Percentiles rank a stretch among this genome's conserved stretches.
Conservation (phyloP, 2,329 filamentous ascomycete species). For the Xylaria digitata region DNA sequence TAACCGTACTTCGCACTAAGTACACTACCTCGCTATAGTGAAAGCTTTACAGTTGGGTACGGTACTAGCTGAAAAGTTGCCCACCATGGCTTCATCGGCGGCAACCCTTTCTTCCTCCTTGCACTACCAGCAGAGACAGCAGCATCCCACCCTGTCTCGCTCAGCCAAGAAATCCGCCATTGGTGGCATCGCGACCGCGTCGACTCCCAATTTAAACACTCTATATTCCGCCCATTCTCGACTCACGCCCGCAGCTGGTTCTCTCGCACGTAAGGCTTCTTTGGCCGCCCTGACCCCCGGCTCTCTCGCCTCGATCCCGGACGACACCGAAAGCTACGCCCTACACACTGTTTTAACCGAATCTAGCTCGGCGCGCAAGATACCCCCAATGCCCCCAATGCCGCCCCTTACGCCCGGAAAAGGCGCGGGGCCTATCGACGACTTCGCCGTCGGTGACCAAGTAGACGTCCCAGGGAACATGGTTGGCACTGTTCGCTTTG, state of each 20-base stretch:
- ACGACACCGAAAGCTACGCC: conserved; percentile 73
- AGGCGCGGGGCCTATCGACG: conserved; percentile 57
- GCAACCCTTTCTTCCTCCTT: conserved; percentile 50
- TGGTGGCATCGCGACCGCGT: conserved; percentile 60
- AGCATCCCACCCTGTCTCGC: conserved; percentile 53
- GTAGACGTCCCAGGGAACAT: conserved; percentile 96
- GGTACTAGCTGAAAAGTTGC: conserved; percentile 41
- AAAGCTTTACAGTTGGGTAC: background rate
- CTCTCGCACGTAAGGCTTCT: conserved; percentile 75
- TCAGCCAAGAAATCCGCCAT: conserved; percentile 55
- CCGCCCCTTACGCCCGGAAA: conserved; percentile 66
- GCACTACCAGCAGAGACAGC: conserved; percentile 46
- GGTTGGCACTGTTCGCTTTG: conserved; percentile 88
- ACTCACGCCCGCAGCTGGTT: conserved; percentile 55
- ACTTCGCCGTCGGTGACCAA: conserved; percentile 78
- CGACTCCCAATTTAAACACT: conserved; percentile 69
- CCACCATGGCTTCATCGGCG: conserved; percentile 52
- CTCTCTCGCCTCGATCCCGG: conserved; percentile 73
- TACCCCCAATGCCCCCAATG: conserved; percentile 62
- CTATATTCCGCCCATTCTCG: conserved; percentile 63
- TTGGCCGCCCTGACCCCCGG: conserved; percentile 74
- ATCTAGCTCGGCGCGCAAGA: conserved; percentile 30
- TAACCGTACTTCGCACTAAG: background rate
- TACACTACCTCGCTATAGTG: background rate
- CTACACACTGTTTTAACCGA: conserved; percentile 65